Base-by-base conservation (phyloP, 1,284 basidiomycete species). In the Gymnopus androsaceus region DNA sequence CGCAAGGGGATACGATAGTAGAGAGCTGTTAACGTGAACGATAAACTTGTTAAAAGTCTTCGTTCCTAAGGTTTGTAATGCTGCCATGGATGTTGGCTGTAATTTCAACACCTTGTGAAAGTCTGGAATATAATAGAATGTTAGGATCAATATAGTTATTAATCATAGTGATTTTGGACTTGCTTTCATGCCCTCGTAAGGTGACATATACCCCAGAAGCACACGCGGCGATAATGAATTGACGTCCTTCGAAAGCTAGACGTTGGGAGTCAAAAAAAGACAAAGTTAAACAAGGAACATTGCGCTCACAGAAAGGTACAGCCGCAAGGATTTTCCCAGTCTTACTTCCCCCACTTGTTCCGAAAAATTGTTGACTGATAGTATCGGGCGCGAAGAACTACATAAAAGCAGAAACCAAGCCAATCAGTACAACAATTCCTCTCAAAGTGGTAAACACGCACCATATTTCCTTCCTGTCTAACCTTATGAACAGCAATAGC, bases 1-100 rank as follows among this genome's bases (percentile, higher is more conserved):
- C 58, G 89, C 86, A n/a, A 91, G 75, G 1, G 88, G 84, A 65
- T 88, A 91, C 1, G 86, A 78, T 31, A 81, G 62, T 3, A 92
- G 69, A 1, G 76, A 75, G n/a, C 69, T 71, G 44, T 88, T 83
- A 19, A 77, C 74, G 30, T 85, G 82, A 2, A 92, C 74, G 28
- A 92, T 66, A 53, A 92, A 77, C 61, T 83, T 86, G 66, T 88
- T 85, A 68, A 81, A 84, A 0, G 75, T 69, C 46, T 69, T 74
- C 23, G 66, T 51, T 12, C 67, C 70, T 23, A 69, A 30, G 3
- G 67, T 67, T 52, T 82, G 80, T 21, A 91, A 66, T 0, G 83
- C 81, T 9, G 80, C 74, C 48, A 92, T 74, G 21, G 78, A 76
- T 9, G 81, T 75, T 52, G 78, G 80, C 12, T 73, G 64, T 55